Evolutionary conservation across 257 asterid species (phyloP), one percentile per base, ranked within the genome.

Genomic region (Jacaranda copaia): DNA sequence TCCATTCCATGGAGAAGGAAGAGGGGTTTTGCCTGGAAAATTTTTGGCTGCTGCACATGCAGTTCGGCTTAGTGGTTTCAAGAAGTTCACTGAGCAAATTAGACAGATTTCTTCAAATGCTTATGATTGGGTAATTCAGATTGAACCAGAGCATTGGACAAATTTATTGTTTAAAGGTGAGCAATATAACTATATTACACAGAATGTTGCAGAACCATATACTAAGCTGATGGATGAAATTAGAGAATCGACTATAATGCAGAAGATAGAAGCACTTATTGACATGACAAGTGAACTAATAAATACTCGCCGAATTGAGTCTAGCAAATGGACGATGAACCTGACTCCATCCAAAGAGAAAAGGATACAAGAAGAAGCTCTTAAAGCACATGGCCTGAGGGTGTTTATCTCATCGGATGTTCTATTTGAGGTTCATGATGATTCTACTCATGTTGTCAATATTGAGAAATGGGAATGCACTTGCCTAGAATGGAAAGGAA

Each of bases 351-450:
- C 91, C 6, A 90, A 87, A 59, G 97, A 88, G 89, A 85, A 76
- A 62, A 83, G 74, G 85, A 61, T 92, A 15, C 87, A 84, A 79
- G 91, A 84, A 84, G 92, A 83, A 63, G 81, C 82, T 46, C 71
- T 70, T 5, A 88, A 86, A 75, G 94, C 97, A 42, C 82, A 75
- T 4, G 85, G 89, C 39, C 81, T 92, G 64, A 85, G 88, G 64
- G 96, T 94, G 70, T 85, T 94, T 56, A 83, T 88, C 79, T 92
- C 98, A 19, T 92, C 98, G 3, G 96, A 89, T 61, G 84, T 82
- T 73, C 72, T 90, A 55, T 90, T 86, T 48, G 98, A 92, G 90
- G 98, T 94, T 64, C 98, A 94, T 49, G 98, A 94, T 72, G 96
- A 88, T 55, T 88, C 87, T 43, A 87, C 91, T 15, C 97, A 94